Evolutionary conservation across 2,329 filamentous ascomycete species (phyloP).

Genomic region (Calonectria pseudoreteaudii): DNA sequence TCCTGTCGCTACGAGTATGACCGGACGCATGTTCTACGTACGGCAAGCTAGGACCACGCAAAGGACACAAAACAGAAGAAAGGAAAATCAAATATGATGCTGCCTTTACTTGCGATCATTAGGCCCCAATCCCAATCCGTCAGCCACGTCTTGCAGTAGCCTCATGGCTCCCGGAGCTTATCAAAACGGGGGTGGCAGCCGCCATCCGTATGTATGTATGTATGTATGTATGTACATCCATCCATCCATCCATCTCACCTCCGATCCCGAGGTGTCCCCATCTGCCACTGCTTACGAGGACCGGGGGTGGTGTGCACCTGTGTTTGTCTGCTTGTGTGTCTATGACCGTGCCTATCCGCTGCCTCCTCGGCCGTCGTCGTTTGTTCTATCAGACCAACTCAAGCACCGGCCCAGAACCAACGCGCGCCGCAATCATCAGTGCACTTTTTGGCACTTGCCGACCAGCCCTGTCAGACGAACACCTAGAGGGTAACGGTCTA

Average conservation of each 20-base stretch:
- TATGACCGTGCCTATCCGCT: not conserved
- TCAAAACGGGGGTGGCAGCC: constrained; percentile 19
- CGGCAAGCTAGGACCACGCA: not conserved
- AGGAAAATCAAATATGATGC: constrained; percentile 15
- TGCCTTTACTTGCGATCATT: constrained; percentile 25
- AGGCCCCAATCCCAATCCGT: constrained; percentile 29
- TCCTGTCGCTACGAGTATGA: constrained; percentile 13
- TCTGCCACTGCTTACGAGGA: not conserved
- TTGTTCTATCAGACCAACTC: not conserved
- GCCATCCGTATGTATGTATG: not conserved
- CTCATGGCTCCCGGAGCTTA: constrained; percentile 24
- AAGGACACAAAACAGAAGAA: constrained; percentile 17
- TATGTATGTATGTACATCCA: not conserved
- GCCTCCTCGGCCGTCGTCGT: not conserved
- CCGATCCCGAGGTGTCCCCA: not conserved
- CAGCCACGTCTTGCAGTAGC: constrained; percentile 15
- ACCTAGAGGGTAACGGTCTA: not conserved
- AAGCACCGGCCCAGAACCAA: not conserved
- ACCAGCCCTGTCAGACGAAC: not conserved
- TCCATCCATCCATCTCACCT: not conserved
- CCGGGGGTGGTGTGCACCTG: not conserved
- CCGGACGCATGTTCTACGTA: not conserved
- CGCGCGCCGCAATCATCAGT: not conserved
- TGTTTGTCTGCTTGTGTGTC: not conserved
- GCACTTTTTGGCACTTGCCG: not conserved